Evolutionary conservation across 176 grass and related monocot species (phyloP).

Genomic region (Rhynchospora breviuscula): DNA sequence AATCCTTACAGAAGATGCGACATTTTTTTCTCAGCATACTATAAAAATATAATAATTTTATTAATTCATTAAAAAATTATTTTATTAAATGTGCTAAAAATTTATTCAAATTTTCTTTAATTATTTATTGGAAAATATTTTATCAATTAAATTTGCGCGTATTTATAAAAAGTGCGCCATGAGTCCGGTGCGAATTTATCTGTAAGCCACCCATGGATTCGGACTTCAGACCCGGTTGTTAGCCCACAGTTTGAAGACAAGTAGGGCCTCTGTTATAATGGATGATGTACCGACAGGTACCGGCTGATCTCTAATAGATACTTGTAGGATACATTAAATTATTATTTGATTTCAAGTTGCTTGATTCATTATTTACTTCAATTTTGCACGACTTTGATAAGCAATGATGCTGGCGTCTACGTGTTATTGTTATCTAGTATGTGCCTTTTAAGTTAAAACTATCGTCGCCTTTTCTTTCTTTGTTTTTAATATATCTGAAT

Average conservation of each 20-base stretch:
- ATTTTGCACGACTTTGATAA: not conserved
- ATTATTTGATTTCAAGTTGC: not conserved
- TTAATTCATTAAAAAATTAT: no score
- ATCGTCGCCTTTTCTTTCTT: not conserved
- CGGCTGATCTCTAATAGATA: not conserved
- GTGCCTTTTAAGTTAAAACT: not conserved
- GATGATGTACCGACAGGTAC: not conserved
- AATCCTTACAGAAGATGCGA: no score
- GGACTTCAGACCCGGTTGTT: not conserved
- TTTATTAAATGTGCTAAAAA: no score
- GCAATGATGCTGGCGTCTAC: not conserved
- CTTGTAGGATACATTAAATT: constrained; percentile 3
- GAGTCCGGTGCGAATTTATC: not conserved
- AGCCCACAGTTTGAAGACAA: constrained; percentile 5
- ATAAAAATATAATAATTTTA: no score
- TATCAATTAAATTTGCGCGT: no score
- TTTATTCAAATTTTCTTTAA: no score
- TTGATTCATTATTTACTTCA: not conserved
- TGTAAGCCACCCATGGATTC: not conserved
- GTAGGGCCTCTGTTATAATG: constrained; percentile 10
- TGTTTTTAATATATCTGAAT: not conserved
- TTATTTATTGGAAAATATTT: no score
- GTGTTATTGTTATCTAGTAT: constrained; percentile 11
- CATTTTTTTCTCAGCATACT: no score
- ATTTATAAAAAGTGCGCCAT: not conserved